Conservation (phyloP, 371 early-diverging fungal genomes). For the Syncephalastrum monosporum region DNA sequence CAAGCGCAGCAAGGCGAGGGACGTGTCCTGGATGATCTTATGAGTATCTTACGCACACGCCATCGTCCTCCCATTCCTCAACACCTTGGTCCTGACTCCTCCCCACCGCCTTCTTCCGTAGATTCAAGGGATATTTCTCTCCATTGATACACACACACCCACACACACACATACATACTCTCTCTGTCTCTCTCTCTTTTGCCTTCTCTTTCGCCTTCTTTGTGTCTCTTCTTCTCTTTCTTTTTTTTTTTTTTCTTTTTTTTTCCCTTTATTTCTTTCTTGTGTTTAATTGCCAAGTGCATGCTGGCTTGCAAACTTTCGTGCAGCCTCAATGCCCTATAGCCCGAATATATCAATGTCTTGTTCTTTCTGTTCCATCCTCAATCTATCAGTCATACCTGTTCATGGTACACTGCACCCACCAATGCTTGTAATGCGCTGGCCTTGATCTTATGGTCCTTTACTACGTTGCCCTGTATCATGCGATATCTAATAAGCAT, state of each 20-base stretch:
- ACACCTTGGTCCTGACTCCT: constrained; percentile 6
- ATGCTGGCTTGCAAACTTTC: constrained; percentile 25
- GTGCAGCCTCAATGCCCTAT: constrained; percentile 18
- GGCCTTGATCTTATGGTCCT: constrained; percentile 27
- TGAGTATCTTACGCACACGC: constrained; percentile 15
- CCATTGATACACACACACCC: neutral
- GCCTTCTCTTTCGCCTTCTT: neutral
- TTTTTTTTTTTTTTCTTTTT: constrained; percentile 13
- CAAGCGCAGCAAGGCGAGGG: constrained; percentile 8
- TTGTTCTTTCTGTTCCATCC: neutral
- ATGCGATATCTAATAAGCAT: neutral
- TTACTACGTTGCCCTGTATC: no score
- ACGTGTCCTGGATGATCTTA: constrained; percentile 20
- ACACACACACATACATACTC: neutral
- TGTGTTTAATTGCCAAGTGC: constrained; percentile 9
- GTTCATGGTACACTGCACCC: constrained; percentile 53
- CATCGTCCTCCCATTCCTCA: constrained; percentile 20
- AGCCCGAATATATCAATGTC: neutral
- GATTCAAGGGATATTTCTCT: constrained; percentile 1
- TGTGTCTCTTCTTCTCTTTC: neutral
- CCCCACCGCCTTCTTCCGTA: constrained; percentile 5
- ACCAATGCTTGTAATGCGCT: constrained; percentile 46
- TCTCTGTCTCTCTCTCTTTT: neutral
- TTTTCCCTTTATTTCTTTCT: constrained; percentile 2
- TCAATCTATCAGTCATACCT: constrained; percentile 18